A percentile compares a stretch with the other conserved stretches of the same genome.
Conservation (phyloP, 164 flowering plant genomes). For the Paratinospora sagittata region DNA sequence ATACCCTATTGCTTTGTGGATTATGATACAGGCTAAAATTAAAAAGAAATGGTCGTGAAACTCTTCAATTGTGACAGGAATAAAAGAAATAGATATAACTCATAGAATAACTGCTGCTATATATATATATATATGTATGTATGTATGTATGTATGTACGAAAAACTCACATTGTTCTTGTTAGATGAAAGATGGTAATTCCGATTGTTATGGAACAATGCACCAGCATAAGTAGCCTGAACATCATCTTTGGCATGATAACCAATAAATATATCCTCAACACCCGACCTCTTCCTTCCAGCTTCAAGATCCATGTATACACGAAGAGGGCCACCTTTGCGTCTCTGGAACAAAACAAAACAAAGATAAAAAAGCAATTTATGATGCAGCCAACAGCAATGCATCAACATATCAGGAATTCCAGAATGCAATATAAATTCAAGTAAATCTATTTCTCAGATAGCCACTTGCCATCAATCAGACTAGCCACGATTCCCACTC, state of each 20-base stretch:
- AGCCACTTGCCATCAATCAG: neutral
- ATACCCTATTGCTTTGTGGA: neutral
- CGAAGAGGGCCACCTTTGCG: constrained; percentile 83
- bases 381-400: neutral
- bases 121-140: no score
- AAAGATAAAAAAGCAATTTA: neutral
- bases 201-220: constrained; percentile 84
- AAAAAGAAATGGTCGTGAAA: neutral
- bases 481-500: neutral
- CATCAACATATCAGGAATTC: neutral
- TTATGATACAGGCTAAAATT: neutral
- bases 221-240: constrained; percentile 98
- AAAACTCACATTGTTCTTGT: constrained; percentile 66
- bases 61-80: neutral
- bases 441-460: neutral
- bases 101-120: neutral
- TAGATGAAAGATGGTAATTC: constrained; percentile 63
- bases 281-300: constrained; percentile 80
- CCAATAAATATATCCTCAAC: constrained; percentile 79
- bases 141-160: no score
- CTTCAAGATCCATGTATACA: constrained; percentile 96
- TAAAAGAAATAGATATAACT: neutral
- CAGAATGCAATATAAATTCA: constrained; percentile 5
- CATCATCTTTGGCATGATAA: constrained; percentile 95
- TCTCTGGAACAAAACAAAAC: constrained; percentile 43